A percentile compares a stretch with the other conserved stretches of the same genome.
Evolutionary conservation across 257 asterid genomes (phyloP).

Genomic region (Voacanga thouarsii): DNA sequence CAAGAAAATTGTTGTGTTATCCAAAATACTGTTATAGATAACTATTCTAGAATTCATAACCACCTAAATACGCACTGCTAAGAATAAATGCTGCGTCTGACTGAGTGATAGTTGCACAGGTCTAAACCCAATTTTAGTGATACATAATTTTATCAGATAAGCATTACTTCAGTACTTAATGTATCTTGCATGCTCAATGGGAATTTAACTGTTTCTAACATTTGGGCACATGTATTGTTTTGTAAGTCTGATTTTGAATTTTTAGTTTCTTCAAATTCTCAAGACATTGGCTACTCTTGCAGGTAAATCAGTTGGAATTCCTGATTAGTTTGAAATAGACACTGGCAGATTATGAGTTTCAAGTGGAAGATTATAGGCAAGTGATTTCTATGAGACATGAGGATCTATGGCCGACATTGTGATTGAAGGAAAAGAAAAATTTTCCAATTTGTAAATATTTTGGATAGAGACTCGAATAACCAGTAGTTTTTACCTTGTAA

Average conservation of each 20-base stretch:
- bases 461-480: neutral
- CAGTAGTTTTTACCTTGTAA: neutral
- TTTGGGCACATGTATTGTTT: neutral
- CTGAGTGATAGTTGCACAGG: neutral
- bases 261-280: neutral
- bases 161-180: no score
- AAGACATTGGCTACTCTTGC: neutral
- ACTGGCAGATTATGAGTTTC: neutral
- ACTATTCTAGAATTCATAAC: neutral
- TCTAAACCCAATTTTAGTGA: no score
- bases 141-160: no score
- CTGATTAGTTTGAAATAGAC: neutral
- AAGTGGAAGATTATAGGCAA: neutral
- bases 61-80: neutral
- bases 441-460: neutral
- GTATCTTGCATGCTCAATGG: neutral
- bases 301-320: neutral
- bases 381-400: neutral
- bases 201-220: neutral
- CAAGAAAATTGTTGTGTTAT: no score
- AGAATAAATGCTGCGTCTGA: neutral
- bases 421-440: neutral
- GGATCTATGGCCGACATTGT: neutral
- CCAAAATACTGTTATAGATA: neutral
- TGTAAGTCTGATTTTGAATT: no score